Evolutionary conservation across 352 stramenopile species (phyloP), one percentile per base, ranked within the genome.

Genomic region (Phytopythium helicoides): DNA sequence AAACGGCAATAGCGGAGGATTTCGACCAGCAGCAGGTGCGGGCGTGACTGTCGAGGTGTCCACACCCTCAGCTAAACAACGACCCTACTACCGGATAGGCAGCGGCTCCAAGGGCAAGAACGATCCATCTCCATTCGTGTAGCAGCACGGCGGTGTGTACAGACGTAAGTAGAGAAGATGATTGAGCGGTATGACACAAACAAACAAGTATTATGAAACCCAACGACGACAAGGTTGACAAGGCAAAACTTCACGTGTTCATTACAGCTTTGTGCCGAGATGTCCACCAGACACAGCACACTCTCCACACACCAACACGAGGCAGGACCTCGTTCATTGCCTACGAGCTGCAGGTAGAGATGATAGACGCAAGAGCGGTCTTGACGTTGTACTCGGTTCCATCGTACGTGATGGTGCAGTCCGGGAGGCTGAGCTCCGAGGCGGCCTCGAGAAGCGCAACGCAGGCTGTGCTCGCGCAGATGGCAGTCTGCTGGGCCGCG

Each of bases 331-430:
- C n/a, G 49, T 14, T 52, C 62, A n/a, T 48, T 45, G 50, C 28
- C 22, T 39, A 63, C n/a, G 63, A 51, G 19, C 53, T 56, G 36
- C 58, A 71, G 12, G 38, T 49, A 14, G 45, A 54, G 25, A 58
- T 60, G 47, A 65, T 60, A 37, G 38, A 48, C 10, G 54, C 62
- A 34, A 65, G 26, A 19, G 62, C 50, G 6, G 66, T 55, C 52
- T 73, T 60, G 48, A 76, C 56, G 47, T 76, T 76, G 63, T 71
- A 64, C 25, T 46, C 37, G 0, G 55, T 54, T 25, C 58, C 66
- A 28, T 68, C 66, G 35, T 67, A 28, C 31, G 46, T 71, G 52
- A 76, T 37, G 12, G 61, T 38, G 39, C 66, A 76, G 26, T 68
- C 56, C 3, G 66, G 64, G 48, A 73, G 60, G 5, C 71, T 56